Conservation (phyloP, 192 early-diverging fungal species). For the Coemansia sp. region DNA sequence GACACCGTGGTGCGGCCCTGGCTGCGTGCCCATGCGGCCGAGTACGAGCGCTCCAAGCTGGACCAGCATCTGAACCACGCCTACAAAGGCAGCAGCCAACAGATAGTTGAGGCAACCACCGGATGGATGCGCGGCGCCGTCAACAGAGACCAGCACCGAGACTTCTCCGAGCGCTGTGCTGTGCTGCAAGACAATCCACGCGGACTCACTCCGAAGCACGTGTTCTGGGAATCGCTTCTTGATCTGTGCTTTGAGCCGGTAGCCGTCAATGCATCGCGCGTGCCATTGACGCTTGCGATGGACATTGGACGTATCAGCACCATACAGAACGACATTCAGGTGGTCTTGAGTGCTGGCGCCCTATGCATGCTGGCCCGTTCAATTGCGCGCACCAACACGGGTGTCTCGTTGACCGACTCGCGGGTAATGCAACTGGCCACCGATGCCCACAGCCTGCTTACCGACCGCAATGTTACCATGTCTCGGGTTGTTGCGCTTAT, state of each 20-base stretch:
- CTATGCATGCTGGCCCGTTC: constrained; percentile 16
- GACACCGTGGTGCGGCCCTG: constrained; percentile 42
- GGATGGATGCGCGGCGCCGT: constrained; percentile 31
- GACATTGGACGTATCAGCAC: constrained; percentile 25
- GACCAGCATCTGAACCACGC: constrained; percentile 11
- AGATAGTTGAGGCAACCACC: constrained; percentile 10
- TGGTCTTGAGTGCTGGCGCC: constrained; percentile 24
- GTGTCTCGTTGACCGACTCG: not conserved
- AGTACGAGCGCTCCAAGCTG: constrained; percentile 40
- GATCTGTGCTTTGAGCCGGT: constrained; percentile 36
- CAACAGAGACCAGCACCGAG: not conserved
- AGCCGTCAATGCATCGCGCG: constrained; percentile 1
- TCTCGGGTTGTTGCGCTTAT: constrained; percentile 15
- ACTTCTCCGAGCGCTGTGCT: constrained; percentile 3
- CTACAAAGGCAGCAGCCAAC: not conserved
- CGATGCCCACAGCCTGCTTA: constrained; percentile 9
- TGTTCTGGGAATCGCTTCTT: constrained; percentile 37
- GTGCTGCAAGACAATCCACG: not conserved
- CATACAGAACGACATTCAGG: constrained; percentile 44
- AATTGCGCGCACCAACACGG: not conserved
- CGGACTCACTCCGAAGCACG: constrained; percentile 9
- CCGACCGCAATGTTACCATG: constrained; percentile 27
- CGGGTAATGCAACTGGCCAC: constrained; percentile 10
- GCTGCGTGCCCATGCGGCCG: constrained; percentile 33
- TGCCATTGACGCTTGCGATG: constrained; percentile 26